phyloP scores from a whole-genome alignment of 208 protist species.

The Naegleria fowleri region DNA sequence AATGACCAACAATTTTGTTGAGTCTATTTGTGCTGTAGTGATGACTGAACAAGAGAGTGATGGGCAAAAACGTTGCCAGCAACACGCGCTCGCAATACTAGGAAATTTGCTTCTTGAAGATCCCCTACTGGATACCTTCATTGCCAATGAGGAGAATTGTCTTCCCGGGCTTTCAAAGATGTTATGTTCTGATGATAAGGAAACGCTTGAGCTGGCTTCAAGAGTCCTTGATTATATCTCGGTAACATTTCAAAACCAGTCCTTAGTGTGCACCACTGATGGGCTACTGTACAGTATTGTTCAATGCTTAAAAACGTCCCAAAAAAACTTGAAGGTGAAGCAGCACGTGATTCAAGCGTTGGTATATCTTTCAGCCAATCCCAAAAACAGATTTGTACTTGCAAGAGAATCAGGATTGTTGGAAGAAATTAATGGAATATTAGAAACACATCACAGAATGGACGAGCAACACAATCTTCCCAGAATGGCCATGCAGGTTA shows the following conservation, averaged over 20 bases:
- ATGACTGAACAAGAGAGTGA: neutral
- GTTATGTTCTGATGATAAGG: neutral
- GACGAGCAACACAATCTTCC: neutral
- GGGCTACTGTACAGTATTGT: neutral
- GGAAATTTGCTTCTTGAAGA: conserved; percentile 9
- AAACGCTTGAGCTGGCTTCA: neutral
- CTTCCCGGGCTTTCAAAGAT: neutral
- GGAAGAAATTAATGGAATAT: neutral
- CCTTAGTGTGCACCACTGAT: neutral
- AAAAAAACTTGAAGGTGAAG: neutral
- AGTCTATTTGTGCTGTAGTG: neutral
- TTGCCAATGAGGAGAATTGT: conserved; percentile 19
- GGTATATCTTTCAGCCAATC: neutral
- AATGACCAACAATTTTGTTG: conserved; percentile 6
- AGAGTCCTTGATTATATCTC: neutral
- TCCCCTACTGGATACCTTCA: conserved; percentile 1
- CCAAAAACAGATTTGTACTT: conserved; percentile 11
- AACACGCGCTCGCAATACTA: conserved; percentile 8
- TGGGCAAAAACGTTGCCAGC: conserved; percentile 10
- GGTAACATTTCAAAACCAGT: conserved; percentile 10
- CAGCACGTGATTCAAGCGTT: neutral
- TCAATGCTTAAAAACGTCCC: neutral
- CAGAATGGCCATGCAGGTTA: neutral
- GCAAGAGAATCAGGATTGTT: neutral
- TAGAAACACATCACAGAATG: neutral